phyloP scores from a whole-genome alignment of 2,329 filamentous ascomycete species.

The Colletotrichum lindemuthianum region DNA sequence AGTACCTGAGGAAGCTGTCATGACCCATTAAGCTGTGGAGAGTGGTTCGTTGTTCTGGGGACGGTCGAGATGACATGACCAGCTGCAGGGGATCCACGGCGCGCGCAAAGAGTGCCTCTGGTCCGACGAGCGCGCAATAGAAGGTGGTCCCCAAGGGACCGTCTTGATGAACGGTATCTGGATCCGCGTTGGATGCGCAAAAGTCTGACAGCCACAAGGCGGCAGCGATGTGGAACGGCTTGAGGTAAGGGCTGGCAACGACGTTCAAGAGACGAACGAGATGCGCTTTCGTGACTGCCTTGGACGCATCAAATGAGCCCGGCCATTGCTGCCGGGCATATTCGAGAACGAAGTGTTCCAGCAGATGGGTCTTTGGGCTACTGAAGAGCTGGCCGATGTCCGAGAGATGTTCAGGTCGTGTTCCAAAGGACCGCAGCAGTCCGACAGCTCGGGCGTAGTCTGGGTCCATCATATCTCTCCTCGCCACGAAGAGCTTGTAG shows the following conservation, averaged over 20 bases:
- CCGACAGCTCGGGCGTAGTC: too few species aligned
- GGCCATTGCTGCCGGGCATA: constrained; percentile 46
- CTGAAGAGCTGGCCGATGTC: constrained; percentile 42
- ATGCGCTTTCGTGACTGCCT: constrained; percentile 38
- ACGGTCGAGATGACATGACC: background rate
- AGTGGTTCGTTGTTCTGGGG: too few species aligned
- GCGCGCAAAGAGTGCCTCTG: constrained; percentile 40
- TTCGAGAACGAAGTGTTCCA: constrained; percentile 49
- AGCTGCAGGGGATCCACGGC: constrained; percentile 13
- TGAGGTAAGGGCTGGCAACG: constrained; percentile 42
- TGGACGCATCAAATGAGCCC: constrained; percentile 34
- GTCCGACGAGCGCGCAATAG: constrained; percentile 48
- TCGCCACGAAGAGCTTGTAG: too few species aligned
- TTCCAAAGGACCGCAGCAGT: too few species aligned
- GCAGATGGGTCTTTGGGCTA: too few species aligned
- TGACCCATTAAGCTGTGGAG: too few species aligned
- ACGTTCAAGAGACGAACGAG: constrained; percentile 44
- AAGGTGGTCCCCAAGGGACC: constrained; percentile 45
- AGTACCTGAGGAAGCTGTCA: too few species aligned
- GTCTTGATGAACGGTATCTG: constrained; percentile 36
- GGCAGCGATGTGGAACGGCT: constrained; percentile 48
- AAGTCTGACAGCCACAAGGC: constrained; percentile 45
- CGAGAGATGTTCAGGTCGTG: background rate
- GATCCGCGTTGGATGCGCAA: constrained; percentile 32
- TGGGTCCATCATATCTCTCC: too few species aligned